Evolutionary conservation across 2,329 filamentous ascomycete species (phyloP).

Genomic region (Fusarium globosum): DNA sequence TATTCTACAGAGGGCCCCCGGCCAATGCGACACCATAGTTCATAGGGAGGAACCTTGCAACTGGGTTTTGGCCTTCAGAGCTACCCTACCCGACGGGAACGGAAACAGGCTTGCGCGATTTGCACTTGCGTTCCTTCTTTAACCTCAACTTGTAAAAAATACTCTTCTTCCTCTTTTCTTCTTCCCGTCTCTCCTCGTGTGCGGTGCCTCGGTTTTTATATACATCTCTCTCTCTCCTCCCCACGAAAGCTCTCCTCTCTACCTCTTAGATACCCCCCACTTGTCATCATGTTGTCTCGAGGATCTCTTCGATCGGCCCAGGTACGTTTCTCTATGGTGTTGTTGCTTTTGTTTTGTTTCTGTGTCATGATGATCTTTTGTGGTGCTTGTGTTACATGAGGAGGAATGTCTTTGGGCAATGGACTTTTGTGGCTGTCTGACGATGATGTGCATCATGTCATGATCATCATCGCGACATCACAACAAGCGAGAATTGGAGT

Average conservation of each 20-base stretch:
- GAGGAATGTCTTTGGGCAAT: neutral
- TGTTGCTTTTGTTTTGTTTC: slow-evolving; percentile 2
- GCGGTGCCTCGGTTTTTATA: slow-evolving; percentile 14
- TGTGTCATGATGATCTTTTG: slow-evolving; percentile 14
- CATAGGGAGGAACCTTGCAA: slow-evolving; percentile 3
- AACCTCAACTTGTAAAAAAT: slow-evolving; percentile 1
- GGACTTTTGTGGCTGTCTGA: neutral
- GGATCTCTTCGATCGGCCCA: slow-evolving; percentile 67
- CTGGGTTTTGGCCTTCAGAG: neutral
- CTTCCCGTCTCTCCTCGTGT: slow-evolving; percentile 17
- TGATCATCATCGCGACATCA: slow-evolving; percentile 30
- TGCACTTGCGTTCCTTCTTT: slow-evolving; percentile 20
- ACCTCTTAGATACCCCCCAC: slow-evolving; percentile 20
- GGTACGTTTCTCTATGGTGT: slow-evolving; percentile 53
- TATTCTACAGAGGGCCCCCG: slow-evolving; percentile 11
- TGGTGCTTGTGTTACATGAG: neutral
- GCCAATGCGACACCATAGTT: slow-evolving; percentile 37
- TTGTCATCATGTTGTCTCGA: slow-evolving; percentile 67
- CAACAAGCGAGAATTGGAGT: slow-evolving; percentile 2
- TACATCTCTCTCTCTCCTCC: neutral
- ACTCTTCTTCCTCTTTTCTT: neutral
- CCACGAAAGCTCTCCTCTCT: slow-evolving; percentile 36
- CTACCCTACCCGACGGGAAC: slow-evolving; percentile 11
- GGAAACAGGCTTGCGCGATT: slow-evolving; percentile 41
- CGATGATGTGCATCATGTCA: slow-evolving; percentile 31